Evolutionary conservation across 352 stramenopile genomes (phyloP).

Genomic region (Pythium insidiosum): DNA sequence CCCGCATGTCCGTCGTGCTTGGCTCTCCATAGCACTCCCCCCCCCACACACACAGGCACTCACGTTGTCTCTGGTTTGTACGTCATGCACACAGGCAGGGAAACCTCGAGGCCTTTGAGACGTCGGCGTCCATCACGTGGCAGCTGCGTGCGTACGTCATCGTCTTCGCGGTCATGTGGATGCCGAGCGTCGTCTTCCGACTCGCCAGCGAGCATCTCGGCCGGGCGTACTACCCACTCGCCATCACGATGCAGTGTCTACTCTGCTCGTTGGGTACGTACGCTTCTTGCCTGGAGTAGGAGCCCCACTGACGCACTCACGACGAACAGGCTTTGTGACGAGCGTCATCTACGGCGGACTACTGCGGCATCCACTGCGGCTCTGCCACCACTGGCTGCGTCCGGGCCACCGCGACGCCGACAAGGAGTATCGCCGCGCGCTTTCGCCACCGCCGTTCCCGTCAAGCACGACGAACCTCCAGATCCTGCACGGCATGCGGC

Average conservation of each 20-base stretch:
- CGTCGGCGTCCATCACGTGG: constrained; percentile 44
- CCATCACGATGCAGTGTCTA: constrained; percentile 57
- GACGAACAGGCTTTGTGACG: constrained; percentile 51
- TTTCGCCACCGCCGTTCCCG: not conserved
- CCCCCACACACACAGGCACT: too few relatives aligned
- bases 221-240: constrained; percentile 33
- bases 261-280: constrained; percentile 33
- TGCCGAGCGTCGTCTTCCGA: constrained; percentile 57
- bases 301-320: too few relatives aligned
- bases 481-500: constrained; percentile 26
- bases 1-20: constrained; percentile 15
- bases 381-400: constrained; percentile 2
- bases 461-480: not conserved
- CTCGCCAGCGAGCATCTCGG: constrained; percentile 39
- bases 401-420: not conserved
- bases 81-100: constrained; percentile 24
- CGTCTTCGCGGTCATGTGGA: constrained; percentile 61
- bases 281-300: too few relatives aligned
- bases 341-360: constrained; percentile 44
- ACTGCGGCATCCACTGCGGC: constrained; percentile 4
- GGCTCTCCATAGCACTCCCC: not conserved
- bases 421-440: too few relatives aligned
- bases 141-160: constrained; percentile 69
- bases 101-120: constrained; percentile 61
- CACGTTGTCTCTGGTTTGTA: not conserved